Conservation (phyloP, 495 filamentous ascomycete genomes). For the Aspergillus conjunctus region DNA sequence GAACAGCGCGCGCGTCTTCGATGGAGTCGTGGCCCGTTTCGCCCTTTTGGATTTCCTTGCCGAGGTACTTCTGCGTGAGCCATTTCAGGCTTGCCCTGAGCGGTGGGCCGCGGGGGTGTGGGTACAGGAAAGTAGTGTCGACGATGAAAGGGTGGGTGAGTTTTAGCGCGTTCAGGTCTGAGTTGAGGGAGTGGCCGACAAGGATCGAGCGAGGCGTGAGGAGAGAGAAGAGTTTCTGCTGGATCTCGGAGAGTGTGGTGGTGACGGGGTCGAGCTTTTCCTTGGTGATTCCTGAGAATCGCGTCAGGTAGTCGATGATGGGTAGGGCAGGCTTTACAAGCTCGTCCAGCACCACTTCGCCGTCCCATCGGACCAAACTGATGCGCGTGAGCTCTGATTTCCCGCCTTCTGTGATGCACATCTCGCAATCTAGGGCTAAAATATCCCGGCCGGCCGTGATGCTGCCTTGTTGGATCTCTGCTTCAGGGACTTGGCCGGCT, state of each 20-base stretch:
- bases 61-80: constrained; percentile 76
- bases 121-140: constrained; percentile 85
- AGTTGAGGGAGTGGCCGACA: constrained; percentile 88
- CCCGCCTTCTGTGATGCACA: constrained; percentile 80
- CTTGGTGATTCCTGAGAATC: constrained; percentile 85
- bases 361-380: constrained; percentile 84
- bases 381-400: constrained; percentile 83
- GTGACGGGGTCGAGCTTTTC: constrained; percentile 77
- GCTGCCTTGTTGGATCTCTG: constrained; percentile 75
- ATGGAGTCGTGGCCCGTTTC: constrained; percentile 82
- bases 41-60: constrained; percentile 82
- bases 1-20: constrained; percentile 86
- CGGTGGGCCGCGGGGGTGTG: constrained; percentile 75
- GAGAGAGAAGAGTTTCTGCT: constrained; percentile 69
- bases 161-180: constrained; percentile 80
- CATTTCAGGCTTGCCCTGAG: constrained; percentile 78
- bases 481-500: constrained; percentile 65
- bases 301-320: constrained; percentile 88
- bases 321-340: constrained; percentile 86
- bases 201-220: constrained; percentile 77
- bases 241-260: constrained; percentile 83
- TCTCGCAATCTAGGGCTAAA: constrained; percentile 90
- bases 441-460: constrained; percentile 82
- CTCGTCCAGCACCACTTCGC: constrained; percentile 78
- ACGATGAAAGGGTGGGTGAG: constrained; percentile 90